These are phyloP conservation scores for Yamadazyma siamensis DNA, from an alignment of 1,139 yeast genomes.

Conservation along the genomic window DNA sequence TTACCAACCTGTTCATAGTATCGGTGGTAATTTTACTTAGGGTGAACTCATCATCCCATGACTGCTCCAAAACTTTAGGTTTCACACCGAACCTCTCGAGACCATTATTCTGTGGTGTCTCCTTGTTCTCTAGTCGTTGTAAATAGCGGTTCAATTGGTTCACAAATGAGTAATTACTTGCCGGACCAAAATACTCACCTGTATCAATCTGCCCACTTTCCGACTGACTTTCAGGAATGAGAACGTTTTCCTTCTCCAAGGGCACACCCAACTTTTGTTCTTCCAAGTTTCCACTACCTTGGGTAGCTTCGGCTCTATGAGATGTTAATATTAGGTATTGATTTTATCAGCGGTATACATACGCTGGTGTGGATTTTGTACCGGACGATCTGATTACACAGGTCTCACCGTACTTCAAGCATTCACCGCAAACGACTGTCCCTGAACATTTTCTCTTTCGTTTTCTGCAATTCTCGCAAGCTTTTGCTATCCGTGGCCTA, in stretches of 20 bases:
- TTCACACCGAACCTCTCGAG: conserved; percentile 11
- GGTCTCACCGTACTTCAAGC: conserved; percentile 8
- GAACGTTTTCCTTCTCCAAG: conserved; percentile 7
- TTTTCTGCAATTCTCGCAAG: conserved; percentile 12
- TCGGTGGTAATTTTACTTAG: conserved; percentile 7
- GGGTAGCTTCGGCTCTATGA: conserved; percentile 2
- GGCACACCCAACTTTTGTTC: no score
- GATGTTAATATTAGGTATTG: no score
- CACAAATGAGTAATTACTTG: conserved; percentile 13
- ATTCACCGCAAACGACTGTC: conserved; percentile 8
- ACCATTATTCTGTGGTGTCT: conserved; percentile 4
- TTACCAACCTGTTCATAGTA: conserved; percentile 6
- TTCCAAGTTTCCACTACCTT: no score
- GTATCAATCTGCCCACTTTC: conserved; percentile 6
- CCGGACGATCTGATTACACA: conserved; percentile 7
- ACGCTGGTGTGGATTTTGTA: conserved; percentile 5
- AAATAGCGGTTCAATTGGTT: conserved; percentile 11
- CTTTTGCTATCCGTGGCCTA: conserved; percentile 6
- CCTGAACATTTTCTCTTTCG: conserved; percentile 11
- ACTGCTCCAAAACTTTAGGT: conserved; percentile 8
- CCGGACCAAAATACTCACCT: conserved; percentile 12
- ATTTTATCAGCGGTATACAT: no score
- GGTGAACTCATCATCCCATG: conserved; percentile 5
- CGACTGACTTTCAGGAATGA: conserved; percentile 11
- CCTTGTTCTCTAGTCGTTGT: conserved; percentile 3